Evolutionary conservation across 2,329 filamentous ascomycete species (phyloP).

Genomic region (Aspergillus glaucus): DNA sequence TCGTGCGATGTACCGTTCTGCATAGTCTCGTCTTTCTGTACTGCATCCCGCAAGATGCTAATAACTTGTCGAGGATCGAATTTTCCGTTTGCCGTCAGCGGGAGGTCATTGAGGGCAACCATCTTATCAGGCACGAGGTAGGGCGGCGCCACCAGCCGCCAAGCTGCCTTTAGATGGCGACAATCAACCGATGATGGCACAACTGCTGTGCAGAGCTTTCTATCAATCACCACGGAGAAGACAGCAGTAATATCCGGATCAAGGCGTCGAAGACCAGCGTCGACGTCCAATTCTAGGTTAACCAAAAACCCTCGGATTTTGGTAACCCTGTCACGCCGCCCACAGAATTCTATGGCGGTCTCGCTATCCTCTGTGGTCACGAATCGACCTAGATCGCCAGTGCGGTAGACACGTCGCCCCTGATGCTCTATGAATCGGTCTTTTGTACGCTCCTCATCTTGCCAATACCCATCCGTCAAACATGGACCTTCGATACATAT

Average conservation of each 20-base stretch:
- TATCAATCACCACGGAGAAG: slow-evolving; percentile 3
- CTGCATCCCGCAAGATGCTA: not conserved
- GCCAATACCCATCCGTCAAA: slow-evolving; percentile 17
- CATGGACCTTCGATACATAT: slow-evolving; percentile 16
- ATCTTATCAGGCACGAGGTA: slow-evolving; percentile 9
- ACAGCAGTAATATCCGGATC: slow-evolving; percentile 10
- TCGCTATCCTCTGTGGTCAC: slow-evolving; percentile 1
- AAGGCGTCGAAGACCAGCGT: slow-evolving; percentile 15
- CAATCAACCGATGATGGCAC: not conserved
- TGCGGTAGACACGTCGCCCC: slow-evolving; percentile 14
- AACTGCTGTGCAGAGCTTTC: slow-evolving; percentile 3
- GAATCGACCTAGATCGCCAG: slow-evolving; percentile 9
- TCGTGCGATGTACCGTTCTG: not conserved
- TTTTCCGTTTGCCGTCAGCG: slow-evolving; percentile 6
- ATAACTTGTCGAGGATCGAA: slow-evolving; percentile 1
- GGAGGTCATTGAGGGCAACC: slow-evolving; percentile 1
- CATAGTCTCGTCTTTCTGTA: not conserved
- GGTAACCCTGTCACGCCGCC: slow-evolving; percentile 23
- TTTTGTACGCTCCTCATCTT: slow-evolving; percentile 10
- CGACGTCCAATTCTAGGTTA: slow-evolving; percentile 29
- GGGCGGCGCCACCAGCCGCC: slow-evolving; percentile 3
- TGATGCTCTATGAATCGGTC: slow-evolving; percentile 12
- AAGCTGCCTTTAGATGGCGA: not conserved
- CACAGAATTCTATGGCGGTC: slow-evolving; percentile 17
- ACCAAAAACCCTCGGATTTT: slow-evolving; percentile 33